Evolutionary conservation across 768 basidiomycete species (phyloP).

Genomic region (Agaricus bisporus): DNA sequence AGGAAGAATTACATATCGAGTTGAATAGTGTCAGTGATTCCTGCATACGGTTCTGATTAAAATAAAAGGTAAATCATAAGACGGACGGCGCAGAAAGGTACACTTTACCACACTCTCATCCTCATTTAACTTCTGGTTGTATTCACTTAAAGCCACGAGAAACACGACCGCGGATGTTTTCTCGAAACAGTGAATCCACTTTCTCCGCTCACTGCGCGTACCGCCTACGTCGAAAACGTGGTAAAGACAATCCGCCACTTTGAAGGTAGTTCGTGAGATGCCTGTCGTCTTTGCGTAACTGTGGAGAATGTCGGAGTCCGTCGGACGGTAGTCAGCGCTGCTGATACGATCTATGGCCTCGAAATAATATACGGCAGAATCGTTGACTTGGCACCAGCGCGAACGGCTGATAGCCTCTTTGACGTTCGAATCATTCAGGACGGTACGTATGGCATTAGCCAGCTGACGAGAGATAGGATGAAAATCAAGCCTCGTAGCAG

Average conservation of each 20-base stretch:
- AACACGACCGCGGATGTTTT: conserved; percentile 87
- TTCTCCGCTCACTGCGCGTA: conserved; percentile 76
- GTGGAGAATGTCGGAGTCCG: conserved; percentile 85
- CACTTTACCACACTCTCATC: not conserved
- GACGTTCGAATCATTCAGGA: conserved; percentile 46
- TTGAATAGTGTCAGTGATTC: conserved; percentile 88
- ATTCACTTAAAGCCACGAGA: conserved; percentile 74
- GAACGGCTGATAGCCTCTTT: conserved; percentile 69
- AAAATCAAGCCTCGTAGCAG: not conserved
- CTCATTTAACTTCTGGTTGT: not conserved
- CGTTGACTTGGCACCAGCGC: conserved; percentile 87
- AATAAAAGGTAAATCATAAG: not conserved
- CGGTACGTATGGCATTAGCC: not conserved
- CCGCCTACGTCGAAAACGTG: conserved; percentile 55
- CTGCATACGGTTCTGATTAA: conserved; percentile 80
- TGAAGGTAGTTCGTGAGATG: conserved; percentile 89
- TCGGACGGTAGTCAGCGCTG: conserved; percentile 64
- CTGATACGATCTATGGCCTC: conserved; percentile 77
- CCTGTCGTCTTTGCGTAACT: conserved; percentile 90
- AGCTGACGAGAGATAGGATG: not conserved
- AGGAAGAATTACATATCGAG: conserved; percentile 88
- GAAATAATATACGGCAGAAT: conserved; percentile 92
- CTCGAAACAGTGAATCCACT: conserved; percentile 89
- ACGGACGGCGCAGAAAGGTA: not conserved
- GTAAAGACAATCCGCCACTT: conserved; percentile 83